A percentile compares a stretch with the other conserved stretches of the same genome.
These are phyloP conservation scores for Kockiozyma suomiensis DNA, from an alignment of 805 yeast species.

Conservation along the genomic window DNA sequence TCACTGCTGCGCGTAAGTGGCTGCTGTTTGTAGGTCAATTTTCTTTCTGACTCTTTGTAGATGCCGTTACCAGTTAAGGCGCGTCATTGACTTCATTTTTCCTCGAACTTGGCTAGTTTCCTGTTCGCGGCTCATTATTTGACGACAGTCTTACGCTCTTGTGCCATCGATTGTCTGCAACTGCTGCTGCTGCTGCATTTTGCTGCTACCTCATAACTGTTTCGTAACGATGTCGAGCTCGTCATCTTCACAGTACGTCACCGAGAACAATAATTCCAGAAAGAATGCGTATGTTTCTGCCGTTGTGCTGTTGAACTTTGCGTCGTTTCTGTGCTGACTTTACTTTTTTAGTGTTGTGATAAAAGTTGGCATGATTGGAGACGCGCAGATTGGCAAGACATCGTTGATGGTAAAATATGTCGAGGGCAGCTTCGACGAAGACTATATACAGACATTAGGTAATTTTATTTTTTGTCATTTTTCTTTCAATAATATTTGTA, in stretches of 20 bases:
- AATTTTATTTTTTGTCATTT: not conserved
- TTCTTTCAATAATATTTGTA: not conserved
- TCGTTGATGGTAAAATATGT: conserved; percentile 96
- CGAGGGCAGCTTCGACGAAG: conserved; percentile 90
- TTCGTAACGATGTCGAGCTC: not conserved
- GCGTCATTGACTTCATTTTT: too few species aligned
- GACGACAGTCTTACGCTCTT: too few species aligned
- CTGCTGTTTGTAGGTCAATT: not conserved
- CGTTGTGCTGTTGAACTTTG: conserved; percentile 34
- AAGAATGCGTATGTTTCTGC: conserved; percentile 7
- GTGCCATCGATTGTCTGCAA: too few species aligned
- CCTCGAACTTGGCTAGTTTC: too few species aligned
- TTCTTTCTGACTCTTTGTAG: not conserved
- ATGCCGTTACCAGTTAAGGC: not conserved
- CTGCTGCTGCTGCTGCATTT: not conserved
- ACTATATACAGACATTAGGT: conserved; percentile 76
- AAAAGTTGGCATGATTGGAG: conserved; percentile 92
- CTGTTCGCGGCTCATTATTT: too few species aligned
- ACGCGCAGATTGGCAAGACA: conserved; percentile 94
- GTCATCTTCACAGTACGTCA: conserved; percentile 8
- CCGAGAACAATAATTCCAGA: not conserved
- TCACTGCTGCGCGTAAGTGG: too few species aligned
- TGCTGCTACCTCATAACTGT: not conserved
- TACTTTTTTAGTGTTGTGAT: conserved; percentile 43
- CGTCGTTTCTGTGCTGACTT: too few species aligned